Evolutionary conservation across 352 stramenopile species (phyloP), one percentile per base, ranked within the genome.

Genomic region (Globisporangium perplexum): DNA sequence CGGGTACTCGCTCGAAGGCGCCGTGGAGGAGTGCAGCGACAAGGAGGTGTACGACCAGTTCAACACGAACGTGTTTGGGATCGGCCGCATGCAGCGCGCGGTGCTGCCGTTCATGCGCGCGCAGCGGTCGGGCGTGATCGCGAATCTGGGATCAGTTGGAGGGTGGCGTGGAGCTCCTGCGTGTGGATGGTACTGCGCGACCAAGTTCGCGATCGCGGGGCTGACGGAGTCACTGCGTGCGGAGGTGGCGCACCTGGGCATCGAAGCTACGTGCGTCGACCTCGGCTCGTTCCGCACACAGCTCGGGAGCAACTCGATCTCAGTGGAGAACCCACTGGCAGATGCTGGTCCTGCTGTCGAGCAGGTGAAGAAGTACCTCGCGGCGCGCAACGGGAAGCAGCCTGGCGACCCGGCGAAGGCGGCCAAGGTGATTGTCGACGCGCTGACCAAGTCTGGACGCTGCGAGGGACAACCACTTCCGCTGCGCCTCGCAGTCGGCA

Each of bases 41-140:
- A 50, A 74, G 35, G 70, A 77, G 35, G 50, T 80, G 23, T 53
- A 65, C 20, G 65, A 64, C 20, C 50, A 69, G 49, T 80, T 69
- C 68, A 66, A 80, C 55, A 77, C 70, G 33, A 80, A 80, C 36
- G 64, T 80, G 12, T 81, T 77, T 24, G 71, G 71, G 24, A 61
- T 73, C 56, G 49, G 73, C 47, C 53, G 52, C 7, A 50, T 72
- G 35, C 17, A 68, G 28, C 65, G 68, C 22, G 68, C 56, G 7
- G 65, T 80, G 33, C 55, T 80, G 47, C 66, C 71, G 4, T 59
- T 67, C 48, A 74, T 80, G 70, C 70, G 70, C 6, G 49, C 59
- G 28, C 62, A 73, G 22, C 36, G 51, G 17, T 53, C 57, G 15
- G 71, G 71, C 7, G 42, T 70, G 22, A 66, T 81, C 20, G 71